phyloP scores from a whole-genome alignment of 2,329 filamentous ascomycete species.

The Nannizzia gypsea region DNA sequence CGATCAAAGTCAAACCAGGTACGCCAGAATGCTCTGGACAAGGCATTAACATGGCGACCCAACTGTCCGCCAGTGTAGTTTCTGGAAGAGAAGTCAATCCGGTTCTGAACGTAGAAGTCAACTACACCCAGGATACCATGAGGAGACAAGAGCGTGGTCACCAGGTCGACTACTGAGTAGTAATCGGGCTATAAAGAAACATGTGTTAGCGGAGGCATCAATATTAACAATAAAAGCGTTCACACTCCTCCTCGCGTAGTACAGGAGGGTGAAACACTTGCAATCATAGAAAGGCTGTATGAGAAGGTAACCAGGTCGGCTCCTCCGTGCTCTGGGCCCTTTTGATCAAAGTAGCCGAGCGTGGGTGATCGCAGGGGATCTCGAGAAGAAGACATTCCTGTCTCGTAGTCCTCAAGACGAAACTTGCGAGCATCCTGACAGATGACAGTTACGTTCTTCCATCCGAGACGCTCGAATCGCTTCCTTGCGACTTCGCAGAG shows the following conservation, averaged over 20 bases:
- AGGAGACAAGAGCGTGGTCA: background rate
- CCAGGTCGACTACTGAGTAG: too few relatives aligned
- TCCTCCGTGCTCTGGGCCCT: too few relatives aligned
- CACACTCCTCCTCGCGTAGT: too few relatives aligned
- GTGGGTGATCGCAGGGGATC: too few relatives aligned
- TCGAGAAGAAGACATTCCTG: too few relatives aligned
- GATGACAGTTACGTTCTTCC: slow-evolving; percentile 82
- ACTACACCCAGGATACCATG: background rate
- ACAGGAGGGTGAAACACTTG: too few relatives aligned
- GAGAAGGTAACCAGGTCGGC: too few relatives aligned
- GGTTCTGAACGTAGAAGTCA: slow-evolving; percentile 56
- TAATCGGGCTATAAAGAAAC: too few relatives aligned
- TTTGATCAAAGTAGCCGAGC: slow-evolving; percentile 51
- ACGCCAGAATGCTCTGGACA: slow-evolving; percentile 75
- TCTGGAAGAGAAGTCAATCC: slow-evolving; percentile 67
- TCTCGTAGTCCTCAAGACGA: slow-evolving; percentile 58
- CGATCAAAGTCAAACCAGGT: slow-evolving; percentile 93
- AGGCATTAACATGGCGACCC: slow-evolving; percentile 63
- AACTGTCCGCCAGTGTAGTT: slow-evolving; percentile 85
- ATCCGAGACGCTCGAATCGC: slow-evolving; percentile 73
- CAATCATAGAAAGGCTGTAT: too few relatives aligned
- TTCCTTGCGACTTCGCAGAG: slow-evolving; percentile 77
- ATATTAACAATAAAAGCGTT: too few relatives aligned
- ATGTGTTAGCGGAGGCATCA: too few relatives aligned
- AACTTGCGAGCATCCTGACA: slow-evolving; percentile 87